A percentile compares a stretch with the other conserved stretches of the same genome.
phyloP scores from a whole-genome alignment of 164 flowering plant species.

The Dillenia turbinata region DNA sequence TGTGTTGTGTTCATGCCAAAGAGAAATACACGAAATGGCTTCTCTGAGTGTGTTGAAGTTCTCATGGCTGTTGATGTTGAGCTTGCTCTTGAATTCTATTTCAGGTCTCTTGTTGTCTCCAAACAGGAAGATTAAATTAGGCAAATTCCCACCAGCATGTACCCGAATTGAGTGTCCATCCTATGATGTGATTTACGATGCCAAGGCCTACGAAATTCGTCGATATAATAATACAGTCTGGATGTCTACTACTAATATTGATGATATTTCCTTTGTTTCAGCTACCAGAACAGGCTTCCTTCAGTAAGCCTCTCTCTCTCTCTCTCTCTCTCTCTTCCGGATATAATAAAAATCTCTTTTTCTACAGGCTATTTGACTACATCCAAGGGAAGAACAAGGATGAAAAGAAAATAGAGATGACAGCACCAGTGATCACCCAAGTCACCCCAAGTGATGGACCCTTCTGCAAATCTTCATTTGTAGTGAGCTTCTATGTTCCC shows the following conservation, averaged over 20 bases:
- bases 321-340: not conserved
- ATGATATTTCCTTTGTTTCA: constrained; percentile 62
- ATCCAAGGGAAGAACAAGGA: constrained; percentile 81
- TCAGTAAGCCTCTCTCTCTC: constrained; percentile 34
- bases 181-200: constrained; percentile 41
- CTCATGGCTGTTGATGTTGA: too few species aligned
- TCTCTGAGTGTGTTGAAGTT: too few species aligned
- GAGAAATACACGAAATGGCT: too few species aligned
- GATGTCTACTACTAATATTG: constrained; percentile 65
- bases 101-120: too few species aligned
- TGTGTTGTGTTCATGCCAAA: too few species aligned
- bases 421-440: constrained; percentile 79
- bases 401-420: constrained; percentile 67
- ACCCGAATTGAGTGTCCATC: constrained; percentile 77
- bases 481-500: constrained; percentile 79
- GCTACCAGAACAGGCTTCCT: constrained; percentile 71
- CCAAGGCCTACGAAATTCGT: constrained; percentile 74
- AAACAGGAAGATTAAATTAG: not conserved
- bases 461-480: constrained; percentile 69
- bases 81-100: too few species aligned
- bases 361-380: constrained; percentile 69
- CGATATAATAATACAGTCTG: constrained; percentile 63
- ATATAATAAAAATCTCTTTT: not conserved
- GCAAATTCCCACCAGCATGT: constrained; percentile 49
- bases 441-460: constrained; percentile 86